A percentile compares a stretch with the other conserved stretches of the same genome.
Evolutionary conservation across 2,329 filamentous ascomycete genomes (phyloP).

Genomic region (Aspergillus proliferans): DNA sequence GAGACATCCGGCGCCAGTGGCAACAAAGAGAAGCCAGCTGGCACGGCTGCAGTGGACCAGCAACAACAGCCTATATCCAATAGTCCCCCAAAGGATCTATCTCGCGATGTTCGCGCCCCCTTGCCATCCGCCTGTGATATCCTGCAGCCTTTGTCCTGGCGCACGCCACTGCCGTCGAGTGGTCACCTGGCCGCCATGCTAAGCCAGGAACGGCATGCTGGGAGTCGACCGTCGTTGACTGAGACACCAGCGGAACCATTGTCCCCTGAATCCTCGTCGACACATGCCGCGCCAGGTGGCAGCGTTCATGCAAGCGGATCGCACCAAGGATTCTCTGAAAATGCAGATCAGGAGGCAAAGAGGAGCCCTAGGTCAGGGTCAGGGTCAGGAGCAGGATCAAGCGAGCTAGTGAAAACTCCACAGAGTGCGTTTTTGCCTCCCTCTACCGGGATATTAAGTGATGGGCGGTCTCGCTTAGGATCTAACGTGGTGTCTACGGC

Average conservation of each 20-base stretch:
- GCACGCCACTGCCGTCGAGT: slow-evolving; percentile 17
- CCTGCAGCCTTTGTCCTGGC: slow-evolving; percentile 17
- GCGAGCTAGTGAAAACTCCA: not conserved
- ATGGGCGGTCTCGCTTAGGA: not conserved
- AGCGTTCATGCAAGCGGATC: not conserved
- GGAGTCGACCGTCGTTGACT: not conserved
- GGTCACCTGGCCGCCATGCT: slow-evolving; percentile 17
- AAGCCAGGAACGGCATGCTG: slow-evolving; percentile 7
- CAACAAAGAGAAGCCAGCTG: slow-evolving; percentile 5
- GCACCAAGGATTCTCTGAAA: not conserved
- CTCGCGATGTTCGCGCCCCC: not conserved
- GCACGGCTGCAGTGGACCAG: slow-evolving; percentile 4
- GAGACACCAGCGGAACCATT: not conserved
- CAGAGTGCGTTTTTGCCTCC: not conserved
- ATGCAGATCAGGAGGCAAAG: not conserved
- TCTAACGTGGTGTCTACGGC: slow-evolving; percentile 6
- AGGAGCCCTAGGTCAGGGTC: not conserved
- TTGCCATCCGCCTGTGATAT: slow-evolving; percentile 21
- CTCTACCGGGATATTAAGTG: not conserved
- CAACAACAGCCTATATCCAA: slow-evolving; percentile 3
- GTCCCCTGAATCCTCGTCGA: not conserved
- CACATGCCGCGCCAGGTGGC: not conserved
- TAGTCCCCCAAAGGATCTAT: not conserved
- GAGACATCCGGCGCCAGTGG: slow-evolving; percentile 14
- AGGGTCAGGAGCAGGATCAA: not conserved